Evolutionary conservation across 305 asterid genomes (phyloP).

Genomic region (Plantago lanceolata): DNA sequence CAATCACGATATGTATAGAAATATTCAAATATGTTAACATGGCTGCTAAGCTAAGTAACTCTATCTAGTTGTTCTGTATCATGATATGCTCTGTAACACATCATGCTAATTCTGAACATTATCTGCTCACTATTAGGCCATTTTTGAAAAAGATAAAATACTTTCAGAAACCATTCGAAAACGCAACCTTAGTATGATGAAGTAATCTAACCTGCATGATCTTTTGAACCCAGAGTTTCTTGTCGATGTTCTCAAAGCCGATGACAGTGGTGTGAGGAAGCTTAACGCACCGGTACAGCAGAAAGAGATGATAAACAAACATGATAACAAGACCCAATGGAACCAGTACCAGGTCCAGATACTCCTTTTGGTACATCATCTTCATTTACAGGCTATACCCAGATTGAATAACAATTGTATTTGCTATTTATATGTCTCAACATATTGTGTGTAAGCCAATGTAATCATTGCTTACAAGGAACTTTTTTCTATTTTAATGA

Average conservation of each 20-base stretch:
- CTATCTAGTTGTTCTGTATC: neutral
- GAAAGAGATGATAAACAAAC: conserved; percentile 53
- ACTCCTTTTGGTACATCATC: conserved; percentile 45
- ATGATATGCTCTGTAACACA: too few species aligned
- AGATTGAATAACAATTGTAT: neutral
- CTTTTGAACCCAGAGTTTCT: conserved; percentile 57
- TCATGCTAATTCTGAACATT: too few species aligned
- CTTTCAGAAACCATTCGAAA: too few species aligned
- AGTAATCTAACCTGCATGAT: conserved; percentile 47
- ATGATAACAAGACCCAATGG: conserved; percentile 51
- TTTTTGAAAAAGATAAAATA: too few species aligned
- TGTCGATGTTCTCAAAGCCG: conserved; percentile 72
- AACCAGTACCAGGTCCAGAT: conserved; percentile 57
- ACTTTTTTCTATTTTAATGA: neutral
- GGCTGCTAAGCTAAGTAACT: neutral
- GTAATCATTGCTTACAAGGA: conserved; percentile 4
- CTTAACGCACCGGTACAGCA: conserved; percentile 58
- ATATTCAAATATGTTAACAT: too few species aligned
- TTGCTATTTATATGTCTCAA: neutral
- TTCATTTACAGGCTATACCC: neutral
- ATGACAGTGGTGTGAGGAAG: conserved; percentile 71
- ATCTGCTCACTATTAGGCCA: too few species aligned
- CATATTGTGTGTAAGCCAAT: neutral
- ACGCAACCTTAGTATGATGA: neutral
- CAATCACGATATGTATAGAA: neutral